These are phyloP conservation scores for Rhizophlyctis rosea DNA, from an alignment of 192 early-diverging fungal genomes.

Conservation along the genomic window DNA sequence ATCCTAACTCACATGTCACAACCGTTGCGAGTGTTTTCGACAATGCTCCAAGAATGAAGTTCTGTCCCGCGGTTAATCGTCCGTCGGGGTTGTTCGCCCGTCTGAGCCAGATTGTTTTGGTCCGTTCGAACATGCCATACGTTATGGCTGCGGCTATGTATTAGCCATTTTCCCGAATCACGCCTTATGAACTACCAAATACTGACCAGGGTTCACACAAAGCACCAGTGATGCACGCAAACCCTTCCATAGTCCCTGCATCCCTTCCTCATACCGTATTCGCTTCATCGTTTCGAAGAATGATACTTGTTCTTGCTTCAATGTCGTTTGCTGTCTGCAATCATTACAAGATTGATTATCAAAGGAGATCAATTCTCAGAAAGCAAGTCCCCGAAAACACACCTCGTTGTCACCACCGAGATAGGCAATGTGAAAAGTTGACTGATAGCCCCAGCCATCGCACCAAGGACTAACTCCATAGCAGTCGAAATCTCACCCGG, in stretches of 20 bases:
- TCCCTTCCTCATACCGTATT: conserved; percentile 78
- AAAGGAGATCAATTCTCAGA: neutral
- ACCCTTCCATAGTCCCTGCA: conserved; percentile 82
- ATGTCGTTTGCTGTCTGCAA: conserved; percentile 78
- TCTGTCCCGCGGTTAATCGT: conserved; percentile 69
- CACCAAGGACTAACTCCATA: conserved; percentile 85
- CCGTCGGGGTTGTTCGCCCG: conserved; percentile 8
- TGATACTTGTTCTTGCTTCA: conserved; percentile 57
- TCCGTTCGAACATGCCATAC: conserved; percentile 88
- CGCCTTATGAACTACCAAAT: too few species aligned
- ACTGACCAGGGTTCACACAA: conserved; percentile 89
- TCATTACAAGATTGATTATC: too few species aligned
- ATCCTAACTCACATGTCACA: conserved; percentile 46
- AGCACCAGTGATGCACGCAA: conserved; percentile 88
- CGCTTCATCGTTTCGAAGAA: conserved; percentile 63
- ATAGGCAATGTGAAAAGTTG: conserved; percentile 91
- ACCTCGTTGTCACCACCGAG: conserved; percentile 85
- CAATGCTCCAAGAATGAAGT: conserved; percentile 91
- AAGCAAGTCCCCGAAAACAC: neutral
- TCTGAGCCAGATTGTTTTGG: conserved; percentile 44
- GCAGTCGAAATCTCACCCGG: conserved; percentile 68
- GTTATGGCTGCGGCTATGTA: too few species aligned
- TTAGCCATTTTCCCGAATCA: too few species aligned
- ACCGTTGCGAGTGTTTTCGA: conserved; percentile 84
- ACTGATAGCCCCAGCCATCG: conserved; percentile 81